A percentile compares a stretch with the other conserved stretches of the same genome.
phyloP scores from a whole-genome alignment of 345 rosid species.

The Clausena lansium region DNA sequence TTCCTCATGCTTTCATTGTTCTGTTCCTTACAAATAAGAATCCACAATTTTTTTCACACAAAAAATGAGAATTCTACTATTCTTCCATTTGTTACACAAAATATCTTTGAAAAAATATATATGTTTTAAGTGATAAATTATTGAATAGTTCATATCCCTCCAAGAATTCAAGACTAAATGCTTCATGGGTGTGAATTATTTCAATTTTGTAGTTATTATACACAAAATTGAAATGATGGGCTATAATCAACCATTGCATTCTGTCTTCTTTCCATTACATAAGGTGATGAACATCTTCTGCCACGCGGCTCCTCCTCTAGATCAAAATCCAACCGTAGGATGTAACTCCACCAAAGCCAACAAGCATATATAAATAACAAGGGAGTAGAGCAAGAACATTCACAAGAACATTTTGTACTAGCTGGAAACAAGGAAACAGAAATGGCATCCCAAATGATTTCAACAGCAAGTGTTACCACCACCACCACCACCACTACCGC shows the following conservation, averaged over 20 bases:
- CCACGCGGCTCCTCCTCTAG: neutral
- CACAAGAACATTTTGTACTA: neutral
- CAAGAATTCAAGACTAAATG: neutral
- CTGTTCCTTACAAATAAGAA: too few relatives aligned
- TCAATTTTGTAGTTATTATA: neutral
- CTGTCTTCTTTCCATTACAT: neutral
- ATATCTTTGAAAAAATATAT: neutral
- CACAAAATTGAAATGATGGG: neutral
- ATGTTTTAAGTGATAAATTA: too few relatives aligned
- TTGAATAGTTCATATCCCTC: neutral
- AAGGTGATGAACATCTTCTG: neutral
- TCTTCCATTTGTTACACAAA: neutral
- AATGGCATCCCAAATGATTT: conserved; percentile 11
- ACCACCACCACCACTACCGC: neutral
- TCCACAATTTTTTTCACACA: too few relatives aligned
- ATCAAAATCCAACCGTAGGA: neutral
- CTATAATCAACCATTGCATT: neutral
- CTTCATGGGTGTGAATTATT: neutral
- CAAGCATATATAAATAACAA: neutral
- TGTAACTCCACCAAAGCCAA: neutral
- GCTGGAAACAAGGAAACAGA: neutral
- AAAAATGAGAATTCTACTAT: too few relatives aligned
- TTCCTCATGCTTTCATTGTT: neutral
- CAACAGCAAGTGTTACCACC: conserved; percentile 26
- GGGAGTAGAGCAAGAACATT: neutral